These are phyloP conservation scores for Leccinum angustisporum DNA, from an alignment of 1,284 basidiomycete genomes.

Conservation along the genomic window DNA sequence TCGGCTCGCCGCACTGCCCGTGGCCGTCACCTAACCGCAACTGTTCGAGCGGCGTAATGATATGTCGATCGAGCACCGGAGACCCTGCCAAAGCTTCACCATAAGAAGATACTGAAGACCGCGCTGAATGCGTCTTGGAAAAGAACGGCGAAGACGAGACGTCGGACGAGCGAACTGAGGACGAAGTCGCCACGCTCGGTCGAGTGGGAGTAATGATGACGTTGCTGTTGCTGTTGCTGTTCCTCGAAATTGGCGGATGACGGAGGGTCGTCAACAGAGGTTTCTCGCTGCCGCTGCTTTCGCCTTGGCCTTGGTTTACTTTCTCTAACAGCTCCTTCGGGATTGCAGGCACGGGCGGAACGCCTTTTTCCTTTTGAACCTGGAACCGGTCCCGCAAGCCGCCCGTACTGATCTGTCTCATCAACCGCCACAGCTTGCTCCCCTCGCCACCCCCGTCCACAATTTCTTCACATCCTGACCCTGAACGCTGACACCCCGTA, in stretches of 20 bases:
- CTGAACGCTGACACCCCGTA: slow-evolving; percentile 6
- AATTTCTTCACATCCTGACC: slow-evolving; percentile 9
- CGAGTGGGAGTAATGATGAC: slow-evolving; percentile 23
- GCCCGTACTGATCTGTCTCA: slow-evolving; percentile 68
- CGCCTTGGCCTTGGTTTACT: slow-evolving; percentile 9
- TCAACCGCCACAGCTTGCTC: slow-evolving; percentile 60
- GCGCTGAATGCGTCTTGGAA: slow-evolving; percentile 44
- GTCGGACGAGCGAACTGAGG: slow-evolving; percentile 58
- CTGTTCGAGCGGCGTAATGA: slow-evolving; percentile 53
- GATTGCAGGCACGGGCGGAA: slow-evolving; percentile 61
- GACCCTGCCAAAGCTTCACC: slow-evolving; percentile 41
- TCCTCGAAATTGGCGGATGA: slow-evolving; percentile 1
- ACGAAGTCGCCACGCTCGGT: slow-evolving; percentile 45
- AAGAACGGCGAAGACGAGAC: slow-evolving; percentile 54
- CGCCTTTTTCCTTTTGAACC: slow-evolving; percentile 15
- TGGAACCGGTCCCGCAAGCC: slow-evolving; percentile 59
- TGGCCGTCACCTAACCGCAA: slow-evolving; percentile 31
- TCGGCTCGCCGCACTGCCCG: slow-evolving; percentile 1
- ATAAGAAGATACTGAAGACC: slow-evolving; percentile 59
- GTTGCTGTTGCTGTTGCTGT: background rate
- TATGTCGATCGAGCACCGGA: slow-evolving; percentile 41
- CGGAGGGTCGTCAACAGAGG: background rate
- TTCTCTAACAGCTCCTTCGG: slow-evolving; percentile 41
- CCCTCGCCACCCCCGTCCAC: slow-evolving; percentile 24
- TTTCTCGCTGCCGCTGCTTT: slow-evolving; percentile 23